Base-by-base conservation (phyloP, 352 stramenopile genomes). In the Pythium dissotocum region DNA sequence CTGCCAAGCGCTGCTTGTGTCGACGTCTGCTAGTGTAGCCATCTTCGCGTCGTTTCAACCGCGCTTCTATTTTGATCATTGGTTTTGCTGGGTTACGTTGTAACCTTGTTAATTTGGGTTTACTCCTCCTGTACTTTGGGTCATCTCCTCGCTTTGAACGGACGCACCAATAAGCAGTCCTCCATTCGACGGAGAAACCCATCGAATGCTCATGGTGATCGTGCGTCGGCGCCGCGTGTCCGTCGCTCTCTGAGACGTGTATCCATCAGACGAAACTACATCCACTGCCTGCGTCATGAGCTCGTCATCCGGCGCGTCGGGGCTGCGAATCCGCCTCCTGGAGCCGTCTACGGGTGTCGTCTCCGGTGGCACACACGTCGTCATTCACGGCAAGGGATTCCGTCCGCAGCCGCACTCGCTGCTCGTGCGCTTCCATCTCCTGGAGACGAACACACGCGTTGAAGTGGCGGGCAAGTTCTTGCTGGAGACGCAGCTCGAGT, bases 301-400 rank as follows among this genome's bases (percentile, higher is more conserved):
- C n/a, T 28, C 46, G 9, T 51, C 42, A 6, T 59, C 44, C 30
- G 18, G 30, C 30, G 33, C 53, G 4, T 61, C 56, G 14, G 51
- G 54, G 14, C 36, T 91, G 49, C 80, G 83, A 35, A 68, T 92
- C 18, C 79, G 75, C 0, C 63, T 92, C 5, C 65, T 90, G 6
- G 83, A 92, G 64, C 82, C 83, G 26, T 66, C 65, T 5, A 67
- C 77, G 55, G 76, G 77, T 56, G 78, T 78, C 35, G 70, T 83
- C 36, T 66, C 72, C 18, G 84, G 84, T 32, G 82, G 82, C 40
- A 78, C 80, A 18, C 78, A 70, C 52, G 16, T 92, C n/a, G 24
- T 87, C 6, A 63, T 92, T 32, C 80, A 92, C 55, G 82, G 84
- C 60, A 79, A 65, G 3, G 82, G 82, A 33, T 92, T 92, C 73